A percentile compares a stretch with the other conserved stretches of the same genome.
These are phyloP conservation scores for Monosporascus ibericus DNA, from an alignment of 2,329 filamentous ascomycete species.

Conservation along the genomic window DNA sequence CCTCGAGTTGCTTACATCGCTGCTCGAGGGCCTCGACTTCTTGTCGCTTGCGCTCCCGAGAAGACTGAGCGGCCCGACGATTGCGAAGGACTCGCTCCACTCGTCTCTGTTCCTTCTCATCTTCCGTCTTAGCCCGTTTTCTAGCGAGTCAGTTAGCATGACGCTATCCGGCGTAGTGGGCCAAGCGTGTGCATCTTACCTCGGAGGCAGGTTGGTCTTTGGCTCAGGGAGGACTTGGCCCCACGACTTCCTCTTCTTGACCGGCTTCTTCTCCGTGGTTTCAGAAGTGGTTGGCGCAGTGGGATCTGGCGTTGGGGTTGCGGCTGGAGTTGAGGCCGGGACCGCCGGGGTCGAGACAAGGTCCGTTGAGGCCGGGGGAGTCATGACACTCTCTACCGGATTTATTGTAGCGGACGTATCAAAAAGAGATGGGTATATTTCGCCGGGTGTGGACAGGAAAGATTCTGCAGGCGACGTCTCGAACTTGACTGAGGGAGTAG, in stretches of 20 bases:
- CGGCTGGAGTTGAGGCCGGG: slow-evolving; percentile 4
- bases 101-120: slow-evolving; percentile 96
- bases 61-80: slow-evolving; percentile 92
- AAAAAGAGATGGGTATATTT: slow-evolving; percentile 46
- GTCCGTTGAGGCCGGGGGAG: slow-evolving; percentile 34
- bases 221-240: slow-evolving; percentile 93
- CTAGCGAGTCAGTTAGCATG: slow-evolving; percentile 32
- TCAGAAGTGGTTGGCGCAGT: slow-evolving; percentile 17
- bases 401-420: slow-evolving; percentile 34
- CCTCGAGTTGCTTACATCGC: slow-evolving; percentile 65
- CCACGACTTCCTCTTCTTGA: slow-evolving; percentile 98
- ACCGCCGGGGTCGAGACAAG: slow-evolving; percentile 9
- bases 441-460: slow-evolving; percentile 43
- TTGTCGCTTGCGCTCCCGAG: slow-evolving; percentile 81
- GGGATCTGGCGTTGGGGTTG: slow-evolving; percentile 12
- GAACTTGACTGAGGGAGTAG: slow-evolving; percentile 42
- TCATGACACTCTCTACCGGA: slow-evolving; percentile 42
- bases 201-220: slow-evolving; percentile 90
- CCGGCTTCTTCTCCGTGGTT: slow-evolving; percentile 55
- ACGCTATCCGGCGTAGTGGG: slow-evolving; percentile 17
- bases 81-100: slow-evolving; percentile 97
- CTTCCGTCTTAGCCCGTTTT: slow-evolving; percentile 97
- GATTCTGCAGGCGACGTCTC: slow-evolving; percentile 50
- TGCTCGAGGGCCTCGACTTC: slow-evolving; percentile 83
- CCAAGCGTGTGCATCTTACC: slow-evolving; percentile 43